These are phyloP conservation scores for Priceomyces melissophilus DNA, from an alignment of 805 yeast species.

Conservation along the genomic window DNA sequence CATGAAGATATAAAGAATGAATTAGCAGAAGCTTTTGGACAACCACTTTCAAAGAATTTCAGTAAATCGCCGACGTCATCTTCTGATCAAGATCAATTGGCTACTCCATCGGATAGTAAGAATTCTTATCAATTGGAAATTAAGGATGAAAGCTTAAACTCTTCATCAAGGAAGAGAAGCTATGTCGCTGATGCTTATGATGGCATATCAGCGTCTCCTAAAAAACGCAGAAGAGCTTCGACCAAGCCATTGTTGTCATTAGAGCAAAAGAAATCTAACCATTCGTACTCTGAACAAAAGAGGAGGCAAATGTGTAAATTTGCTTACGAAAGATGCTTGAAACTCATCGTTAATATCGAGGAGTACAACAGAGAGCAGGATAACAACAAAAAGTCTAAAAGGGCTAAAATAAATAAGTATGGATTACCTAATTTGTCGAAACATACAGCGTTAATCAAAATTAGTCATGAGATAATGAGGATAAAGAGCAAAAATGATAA, in stretches of 20 bases:
- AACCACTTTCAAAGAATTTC: slow-evolving; percentile 17
- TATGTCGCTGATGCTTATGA: slow-evolving; percentile 1
- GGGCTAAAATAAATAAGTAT: slow-evolving; percentile 39
- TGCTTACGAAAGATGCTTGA: slow-evolving; percentile 42
- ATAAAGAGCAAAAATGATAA: slow-evolving; percentile 31
- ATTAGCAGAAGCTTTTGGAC: slow-evolving; percentile 30
- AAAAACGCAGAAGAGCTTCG: slow-evolving; percentile 25
- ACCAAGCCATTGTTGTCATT: slow-evolving; percentile 34
- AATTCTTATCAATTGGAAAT: slow-evolving; percentile 15
- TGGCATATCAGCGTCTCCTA: slow-evolving; percentile 9
- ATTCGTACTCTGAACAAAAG: slow-evolving; percentile 41
- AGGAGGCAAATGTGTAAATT: slow-evolving; percentile 42
- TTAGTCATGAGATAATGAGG: slow-evolving; percentile 34
- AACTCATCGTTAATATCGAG: slow-evolving; percentile 37
- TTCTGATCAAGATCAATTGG: slow-evolving; percentile 18
- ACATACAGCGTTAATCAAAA: slow-evolving; percentile 40
- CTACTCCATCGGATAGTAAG: slow-evolving; percentile 33
- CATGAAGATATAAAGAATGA: slow-evolving; percentile 23
- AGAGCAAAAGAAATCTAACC: slow-evolving; percentile 42
- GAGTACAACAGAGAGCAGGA: slow-evolving; percentile 31
- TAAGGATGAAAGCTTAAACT: background rate
- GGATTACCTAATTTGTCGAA: slow-evolving; percentile 45
- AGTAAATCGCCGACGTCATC: slow-evolving; percentile 8
- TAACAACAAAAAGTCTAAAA: slow-evolving; percentile 29
- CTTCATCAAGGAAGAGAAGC: background rate